Conservation (phyloP, 352 stramenopile species). For the Elongisporangium senticosum region DNA sequence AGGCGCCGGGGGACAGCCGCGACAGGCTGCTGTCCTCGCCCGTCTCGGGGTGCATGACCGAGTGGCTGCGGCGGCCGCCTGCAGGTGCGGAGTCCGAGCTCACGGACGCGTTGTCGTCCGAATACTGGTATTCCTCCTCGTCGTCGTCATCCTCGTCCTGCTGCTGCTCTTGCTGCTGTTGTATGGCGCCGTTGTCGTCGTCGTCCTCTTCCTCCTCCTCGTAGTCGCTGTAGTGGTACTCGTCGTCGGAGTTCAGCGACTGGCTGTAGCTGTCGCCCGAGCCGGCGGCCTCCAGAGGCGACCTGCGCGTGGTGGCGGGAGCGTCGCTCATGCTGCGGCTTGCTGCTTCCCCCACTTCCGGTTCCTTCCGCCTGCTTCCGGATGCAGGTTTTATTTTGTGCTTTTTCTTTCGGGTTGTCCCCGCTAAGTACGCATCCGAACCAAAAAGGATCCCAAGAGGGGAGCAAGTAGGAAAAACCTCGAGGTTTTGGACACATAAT, state of each 20-base stretch:
- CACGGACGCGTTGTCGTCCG: constrained; percentile 41
- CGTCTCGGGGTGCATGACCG: constrained; percentile 23
- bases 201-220: constrained; percentile 50
- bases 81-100: constrained; percentile 16
- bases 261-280: constrained; percentile 11
- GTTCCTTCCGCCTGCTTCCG: not conserved
- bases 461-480: not conserved
- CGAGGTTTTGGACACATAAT: not conserved
- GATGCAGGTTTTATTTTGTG: not conserved
- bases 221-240: constrained; percentile 84
- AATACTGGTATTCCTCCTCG: constrained; percentile 60
- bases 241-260: constrained; percentile 63
- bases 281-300: not conserved
- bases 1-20: constrained; percentile 33
- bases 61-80: constrained; percentile 7
- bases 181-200: constrained; percentile 3
- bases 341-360: too few species aligned
- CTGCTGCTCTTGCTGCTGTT: constrained; percentile 3
- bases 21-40: constrained; percentile 17
- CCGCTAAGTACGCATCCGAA: not conserved
- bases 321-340: not conserved
- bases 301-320: not conserved
- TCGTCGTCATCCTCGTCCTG: constrained; percentile 23
- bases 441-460: not conserved
- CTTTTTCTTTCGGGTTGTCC: not conserved